Conservation (phyloP, 1,139 yeast genomes). For the Taiozyma sp. region DNA sequence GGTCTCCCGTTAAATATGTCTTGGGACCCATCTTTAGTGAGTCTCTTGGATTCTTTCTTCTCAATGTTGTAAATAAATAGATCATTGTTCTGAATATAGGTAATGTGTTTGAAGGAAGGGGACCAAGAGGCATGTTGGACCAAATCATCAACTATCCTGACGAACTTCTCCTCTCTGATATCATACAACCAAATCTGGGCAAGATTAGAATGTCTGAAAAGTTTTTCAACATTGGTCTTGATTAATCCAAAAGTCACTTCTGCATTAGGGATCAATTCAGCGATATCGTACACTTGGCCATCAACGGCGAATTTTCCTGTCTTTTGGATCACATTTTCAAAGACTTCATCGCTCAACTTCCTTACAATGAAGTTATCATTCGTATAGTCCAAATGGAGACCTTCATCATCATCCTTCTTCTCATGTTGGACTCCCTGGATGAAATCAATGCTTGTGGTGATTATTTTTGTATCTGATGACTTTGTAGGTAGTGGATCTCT, state of each 20-base stretch:
- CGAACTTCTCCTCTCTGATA: constrained; percentile 30
- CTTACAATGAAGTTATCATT: constrained; percentile 14
- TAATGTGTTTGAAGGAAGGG: constrained; percentile 61
- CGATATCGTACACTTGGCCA: constrained; percentile 19
- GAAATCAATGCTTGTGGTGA: constrained; percentile 21
- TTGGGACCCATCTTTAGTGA: constrained; percentile 68
- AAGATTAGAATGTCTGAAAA: constrained; percentile 75
- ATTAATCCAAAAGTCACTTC: constrained; percentile 27
- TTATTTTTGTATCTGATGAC: not conserved
- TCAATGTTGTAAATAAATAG: constrained; percentile 47
- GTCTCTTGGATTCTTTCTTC: constrained; percentile 36
- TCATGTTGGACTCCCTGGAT: constrained; percentile 23
- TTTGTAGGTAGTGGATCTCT: constrained; percentile 12
- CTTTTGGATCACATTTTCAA: constrained; percentile 14
- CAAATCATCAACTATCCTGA: constrained; percentile 24
- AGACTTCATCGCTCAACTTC: constrained; percentile 25
- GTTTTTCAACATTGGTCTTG: constrained; percentile 32
- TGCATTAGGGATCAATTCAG: constrained; percentile 23
- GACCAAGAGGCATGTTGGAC: constrained; percentile 66
- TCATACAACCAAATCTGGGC: constrained; percentile 66
- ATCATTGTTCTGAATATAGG: constrained; percentile 71
- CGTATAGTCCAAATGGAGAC: constrained; percentile 23
- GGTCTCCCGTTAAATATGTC: constrained; percentile 80
- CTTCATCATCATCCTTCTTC: constrained; percentile 30
- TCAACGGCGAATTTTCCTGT: constrained; percentile 21